A percentile compares a stretch with the other conserved stretches of the same genome.
phyloP scores from a whole-genome alignment of 768 basidiomycete genomes.

The Coprinopsis sp. region DNA sequence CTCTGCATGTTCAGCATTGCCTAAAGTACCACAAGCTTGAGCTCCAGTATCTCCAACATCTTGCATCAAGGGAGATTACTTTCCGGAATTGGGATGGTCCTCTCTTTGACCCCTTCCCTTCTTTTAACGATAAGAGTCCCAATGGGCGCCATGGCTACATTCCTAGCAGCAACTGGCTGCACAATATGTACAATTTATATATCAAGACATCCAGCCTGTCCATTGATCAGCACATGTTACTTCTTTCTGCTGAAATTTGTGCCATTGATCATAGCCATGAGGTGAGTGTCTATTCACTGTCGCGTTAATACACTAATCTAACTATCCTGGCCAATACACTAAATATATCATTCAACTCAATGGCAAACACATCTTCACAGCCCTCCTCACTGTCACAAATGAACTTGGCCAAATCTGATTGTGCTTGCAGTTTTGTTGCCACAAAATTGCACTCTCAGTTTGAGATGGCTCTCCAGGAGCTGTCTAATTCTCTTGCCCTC shows the following conservation, averaged over 20 bases:
- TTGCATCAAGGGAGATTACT: too few relatives aligned
- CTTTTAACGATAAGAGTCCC: too few relatives aligned
- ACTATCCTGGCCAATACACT: neutral
- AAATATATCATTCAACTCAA: neutral
- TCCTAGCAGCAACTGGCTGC: conserved; percentile 13
- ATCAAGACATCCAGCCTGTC: conserved; percentile 9
- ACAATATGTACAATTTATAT: conserved; percentile 15
- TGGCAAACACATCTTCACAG: conserved; percentile 18
- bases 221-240: conserved; percentile 8
- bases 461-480: too few relatives aligned
- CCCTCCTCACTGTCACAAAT: conserved; percentile 25
- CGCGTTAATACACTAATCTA: neutral
- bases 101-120: neutral
- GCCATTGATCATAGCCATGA: conserved; percentile 13
- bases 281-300: conserved; percentile 9
- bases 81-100: neutral
- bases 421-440: conserved; percentile 19
- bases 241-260: conserved; percentile 7
- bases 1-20: too few relatives aligned
- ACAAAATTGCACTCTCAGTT: conserved; percentile 27
- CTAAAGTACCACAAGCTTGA: too few relatives aligned
- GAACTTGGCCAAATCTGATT: conserved; percentile 20
- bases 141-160: conserved; percentile 13
- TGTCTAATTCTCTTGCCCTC: too few relatives aligned
- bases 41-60: too few relatives aligned